Conservation (phyloP, 1,284 basidiomycete genomes). For the Pseudozyma hubeiensis region DNA sequence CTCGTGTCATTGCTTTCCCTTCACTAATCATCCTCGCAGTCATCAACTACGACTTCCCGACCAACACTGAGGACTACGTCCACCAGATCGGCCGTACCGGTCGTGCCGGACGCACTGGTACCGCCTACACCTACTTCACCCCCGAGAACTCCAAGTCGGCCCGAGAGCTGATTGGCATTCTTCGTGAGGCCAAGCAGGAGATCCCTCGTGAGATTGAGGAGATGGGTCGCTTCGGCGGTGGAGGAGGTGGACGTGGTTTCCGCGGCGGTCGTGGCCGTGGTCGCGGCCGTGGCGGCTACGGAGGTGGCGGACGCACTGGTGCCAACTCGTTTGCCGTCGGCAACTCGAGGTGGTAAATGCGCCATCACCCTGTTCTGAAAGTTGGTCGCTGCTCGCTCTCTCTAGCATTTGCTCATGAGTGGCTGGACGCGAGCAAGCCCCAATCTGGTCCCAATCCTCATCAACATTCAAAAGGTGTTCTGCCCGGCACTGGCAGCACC, state of each 20-base stretch:
- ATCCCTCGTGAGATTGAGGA: constrained; percentile 90
- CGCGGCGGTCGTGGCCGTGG: constrained; percentile 59
- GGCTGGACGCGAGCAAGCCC: too few species aligned
- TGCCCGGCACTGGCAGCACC: neutral
- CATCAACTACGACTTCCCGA: constrained; percentile 92
- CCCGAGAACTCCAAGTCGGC: constrained; percentile 90
- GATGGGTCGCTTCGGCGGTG: constrained; percentile 83
- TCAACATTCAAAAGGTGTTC: neutral
- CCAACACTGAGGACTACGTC: constrained; percentile 94
- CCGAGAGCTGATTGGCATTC: constrained; percentile 87
- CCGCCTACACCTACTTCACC: constrained; percentile 91
- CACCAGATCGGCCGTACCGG: constrained; percentile 86
- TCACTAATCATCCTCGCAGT: constrained; percentile 26
- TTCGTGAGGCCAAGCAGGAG: constrained; percentile 88
- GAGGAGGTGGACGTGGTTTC: constrained; percentile 58
- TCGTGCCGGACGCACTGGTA: constrained; percentile 80
- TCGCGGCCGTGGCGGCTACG: constrained; percentile 50
- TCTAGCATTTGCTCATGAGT: neutral
- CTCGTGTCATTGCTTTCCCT: neutral
- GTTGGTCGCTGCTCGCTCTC: neutral
- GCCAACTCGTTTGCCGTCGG: constrained; percentile 60
- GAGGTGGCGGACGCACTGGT: constrained; percentile 56
- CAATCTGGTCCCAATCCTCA: neutral
- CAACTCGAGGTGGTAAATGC: constrained; percentile 57
- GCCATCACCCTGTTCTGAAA: neutral